These are phyloP conservation scores for Arabidopsis lyrata DNA, from an alignment of 441 rosid genomes.

Conservation along the genomic window DNA sequence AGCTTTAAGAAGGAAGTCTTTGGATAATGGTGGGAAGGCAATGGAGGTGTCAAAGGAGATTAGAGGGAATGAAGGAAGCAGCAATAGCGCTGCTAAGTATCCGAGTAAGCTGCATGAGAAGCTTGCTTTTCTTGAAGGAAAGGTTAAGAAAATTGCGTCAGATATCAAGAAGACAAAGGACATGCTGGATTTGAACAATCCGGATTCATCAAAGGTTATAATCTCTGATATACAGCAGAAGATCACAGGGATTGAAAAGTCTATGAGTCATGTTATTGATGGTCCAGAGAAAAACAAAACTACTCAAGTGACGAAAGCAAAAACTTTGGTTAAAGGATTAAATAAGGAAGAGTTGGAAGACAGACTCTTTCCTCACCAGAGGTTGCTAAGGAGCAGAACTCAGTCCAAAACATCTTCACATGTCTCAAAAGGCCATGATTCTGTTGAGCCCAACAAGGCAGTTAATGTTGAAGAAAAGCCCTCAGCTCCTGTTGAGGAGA, in stretches of 20 bases:
- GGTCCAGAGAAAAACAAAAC: conserved; percentile 52
- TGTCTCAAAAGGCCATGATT: conserved; percentile 42
- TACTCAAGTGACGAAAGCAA: conserved; percentile 46
- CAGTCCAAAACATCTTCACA: conserved; percentile 49
- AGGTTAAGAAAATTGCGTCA: conserved; percentile 91
- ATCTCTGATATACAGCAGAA: conserved; percentile 87
- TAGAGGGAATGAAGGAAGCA: conserved; percentile 46
- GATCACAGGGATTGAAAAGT: conserved; percentile 90
- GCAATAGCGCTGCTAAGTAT: conserved; percentile 45
- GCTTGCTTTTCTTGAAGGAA: conserved; percentile 95
- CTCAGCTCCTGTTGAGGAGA: conserved; percentile 55
- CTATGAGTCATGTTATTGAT: conserved; percentile 59
- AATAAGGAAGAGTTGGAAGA: conserved; percentile 81
- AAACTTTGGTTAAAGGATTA: conserved; percentile 63
- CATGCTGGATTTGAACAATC: conserved; percentile 87
- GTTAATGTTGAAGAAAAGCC: conserved; percentile 52
- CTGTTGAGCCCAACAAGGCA: conserved; percentile 43
- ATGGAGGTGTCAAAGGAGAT: conserved; percentile 55
- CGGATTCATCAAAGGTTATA: conserved; percentile 72
- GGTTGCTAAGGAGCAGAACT: conserved; percentile 72
- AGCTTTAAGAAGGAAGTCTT: conserved; percentile 43
- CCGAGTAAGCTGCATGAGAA: conserved; percentile 88
- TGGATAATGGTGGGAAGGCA: conserved; percentile 45
- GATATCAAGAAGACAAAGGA: conserved; percentile 96
- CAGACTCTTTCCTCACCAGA: conserved; percentile 96